Conservation (phyloP, 2,329 filamentous ascomycete genomes). For the Aulographum hederae region DNA sequence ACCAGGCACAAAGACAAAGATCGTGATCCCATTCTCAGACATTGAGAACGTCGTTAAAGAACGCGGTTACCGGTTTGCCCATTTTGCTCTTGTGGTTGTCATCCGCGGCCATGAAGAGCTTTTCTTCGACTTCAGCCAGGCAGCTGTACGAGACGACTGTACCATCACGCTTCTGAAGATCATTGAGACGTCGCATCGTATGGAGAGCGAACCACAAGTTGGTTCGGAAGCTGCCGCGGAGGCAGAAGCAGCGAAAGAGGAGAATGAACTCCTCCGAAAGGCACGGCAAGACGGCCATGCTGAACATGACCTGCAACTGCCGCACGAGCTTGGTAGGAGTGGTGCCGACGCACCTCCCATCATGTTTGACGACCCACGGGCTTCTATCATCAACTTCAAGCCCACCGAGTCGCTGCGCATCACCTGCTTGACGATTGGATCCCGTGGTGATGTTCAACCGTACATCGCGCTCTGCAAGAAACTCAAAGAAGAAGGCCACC, state of each 20-base stretch:
- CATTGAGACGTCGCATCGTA: slow-evolving; percentile 44
- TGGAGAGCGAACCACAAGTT: slow-evolving; percentile 51
- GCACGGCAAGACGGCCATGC: slow-evolving; percentile 37
- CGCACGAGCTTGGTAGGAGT: slow-evolving; percentile 18
- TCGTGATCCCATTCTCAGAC: slow-evolving; percentile 78
- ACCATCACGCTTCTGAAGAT: slow-evolving; percentile 58
- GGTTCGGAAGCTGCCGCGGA: slow-evolving; percentile 50
- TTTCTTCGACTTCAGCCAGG: slow-evolving; percentile 79
- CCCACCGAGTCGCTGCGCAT: slow-evolving; percentile 62
- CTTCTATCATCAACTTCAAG: slow-evolving; percentile 83
- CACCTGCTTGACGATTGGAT: slow-evolving; percentile 90
- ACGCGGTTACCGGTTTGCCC: slow-evolving; percentile 83
- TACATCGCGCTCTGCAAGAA: slow-evolving; percentile 95
- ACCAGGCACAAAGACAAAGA: slow-evolving; percentile 50
- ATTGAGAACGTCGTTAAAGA: slow-evolving; percentile 90
- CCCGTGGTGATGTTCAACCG: slow-evolving; percentile 87
- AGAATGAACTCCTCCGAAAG: slow-evolving; percentile 63
- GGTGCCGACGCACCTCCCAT: slow-evolving; percentile 49
- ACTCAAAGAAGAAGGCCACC: slow-evolving; percentile 72
- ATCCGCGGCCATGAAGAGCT: slow-evolving; percentile 89
- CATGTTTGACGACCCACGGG: slow-evolving; percentile 73
- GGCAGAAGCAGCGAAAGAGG: slow-evolving; percentile 57
- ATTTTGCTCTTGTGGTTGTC: slow-evolving; percentile 78
- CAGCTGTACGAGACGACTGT: slow-evolving; percentile 74
- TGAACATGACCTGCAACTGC: slow-evolving; percentile 18